Evolutionary conservation across 345 rosid species (phyloP).

Genomic region (Aquilaria malaccensis): DNA sequence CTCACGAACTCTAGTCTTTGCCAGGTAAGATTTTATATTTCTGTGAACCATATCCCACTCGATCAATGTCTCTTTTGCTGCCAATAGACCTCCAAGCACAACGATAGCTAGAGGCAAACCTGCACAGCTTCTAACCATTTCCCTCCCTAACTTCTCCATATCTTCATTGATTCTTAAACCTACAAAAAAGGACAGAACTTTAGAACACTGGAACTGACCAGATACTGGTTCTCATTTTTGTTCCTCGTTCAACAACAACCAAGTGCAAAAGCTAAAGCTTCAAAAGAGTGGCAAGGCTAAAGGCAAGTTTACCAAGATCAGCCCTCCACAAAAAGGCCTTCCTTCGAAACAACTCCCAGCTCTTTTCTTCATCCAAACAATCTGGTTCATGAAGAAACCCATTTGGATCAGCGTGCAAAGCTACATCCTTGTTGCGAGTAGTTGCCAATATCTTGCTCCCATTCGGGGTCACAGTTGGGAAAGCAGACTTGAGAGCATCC

Average conservation of each 20-base stretch:
- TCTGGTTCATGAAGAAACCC: conserved; percentile 19
- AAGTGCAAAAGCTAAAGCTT: too few relatives aligned
- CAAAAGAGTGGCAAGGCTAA: not conserved
- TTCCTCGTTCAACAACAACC: too few relatives aligned
- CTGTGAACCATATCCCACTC: conserved; percentile 18
- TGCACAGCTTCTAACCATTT: conserved; percentile 26
- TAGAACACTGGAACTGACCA: too few relatives aligned
- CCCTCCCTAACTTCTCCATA: conserved; percentile 22
- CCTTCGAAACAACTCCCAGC: conserved; percentile 40
- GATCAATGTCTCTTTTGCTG: conserved; percentile 9
- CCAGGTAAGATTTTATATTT: conserved; percentile 15
- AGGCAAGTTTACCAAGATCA: conserved; percentile 17
- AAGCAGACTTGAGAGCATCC: conserved; percentile 27
- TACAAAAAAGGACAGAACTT: not conserved
- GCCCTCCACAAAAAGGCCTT: conserved; percentile 20
- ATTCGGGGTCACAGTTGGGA: conserved; percentile 11
- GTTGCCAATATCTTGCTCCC: conserved; percentile 42
- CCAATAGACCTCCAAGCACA: conserved; percentile 33
- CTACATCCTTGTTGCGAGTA: conserved; percentile 33
- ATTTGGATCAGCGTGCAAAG: conserved; percentile 17
- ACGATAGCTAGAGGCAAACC: conserved; percentile 31
- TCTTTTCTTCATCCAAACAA: conserved; percentile 24
- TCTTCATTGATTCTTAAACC: conserved; percentile 4
- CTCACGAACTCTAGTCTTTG: conserved; percentile 3
- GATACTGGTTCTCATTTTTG: too few relatives aligned